Percentiles rank a stretch among this genome's conserved stretches.
Evolutionary conservation across 2,329 filamentous ascomycete genomes (phyloP).

Genomic region (Botrytis elliptica): DNA sequence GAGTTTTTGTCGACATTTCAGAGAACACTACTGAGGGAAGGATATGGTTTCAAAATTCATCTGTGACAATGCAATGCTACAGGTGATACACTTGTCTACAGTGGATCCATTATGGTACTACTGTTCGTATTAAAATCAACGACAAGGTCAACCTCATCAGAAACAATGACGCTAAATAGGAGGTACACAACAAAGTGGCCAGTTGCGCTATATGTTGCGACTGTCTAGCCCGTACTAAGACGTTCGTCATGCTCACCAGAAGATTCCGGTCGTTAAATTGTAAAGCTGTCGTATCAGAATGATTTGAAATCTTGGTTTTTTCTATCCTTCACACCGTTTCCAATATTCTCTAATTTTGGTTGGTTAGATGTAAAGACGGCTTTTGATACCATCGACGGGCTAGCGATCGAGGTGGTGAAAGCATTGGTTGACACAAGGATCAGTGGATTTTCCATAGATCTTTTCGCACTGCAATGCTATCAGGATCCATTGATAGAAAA

Average conservation of each 20-base stretch:
- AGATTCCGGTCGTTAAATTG: too few relatives aligned
- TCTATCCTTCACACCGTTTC: too few relatives aligned
- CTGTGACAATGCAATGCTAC: neutral
- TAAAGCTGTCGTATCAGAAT: too few relatives aligned
- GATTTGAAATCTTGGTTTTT: too few relatives aligned
- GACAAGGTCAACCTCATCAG: too few relatives aligned
- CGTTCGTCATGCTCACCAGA: too few relatives aligned
- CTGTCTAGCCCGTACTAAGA: too few relatives aligned
- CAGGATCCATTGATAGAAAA: neutral
- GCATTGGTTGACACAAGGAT: neutral
- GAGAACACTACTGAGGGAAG: neutral
- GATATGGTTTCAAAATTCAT: neutral
- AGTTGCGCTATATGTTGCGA: too few relatives aligned
- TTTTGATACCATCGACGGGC: neutral
- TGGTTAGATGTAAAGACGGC: neutral
- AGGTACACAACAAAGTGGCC: too few relatives aligned
- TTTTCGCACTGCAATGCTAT: neutral
- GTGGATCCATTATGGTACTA: neutral
- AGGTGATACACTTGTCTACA: neutral
- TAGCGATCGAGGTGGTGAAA: neutral
- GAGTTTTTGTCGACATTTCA: neutral
- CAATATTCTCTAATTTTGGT: neutral
- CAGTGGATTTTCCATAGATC: rapidly evolving
- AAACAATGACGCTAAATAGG: too few relatives aligned
- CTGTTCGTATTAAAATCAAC: neutral